Base-by-base conservation (phyloP, 2,329 filamentous ascomycete genomes). In the Aspergillus phoenicis region DNA sequence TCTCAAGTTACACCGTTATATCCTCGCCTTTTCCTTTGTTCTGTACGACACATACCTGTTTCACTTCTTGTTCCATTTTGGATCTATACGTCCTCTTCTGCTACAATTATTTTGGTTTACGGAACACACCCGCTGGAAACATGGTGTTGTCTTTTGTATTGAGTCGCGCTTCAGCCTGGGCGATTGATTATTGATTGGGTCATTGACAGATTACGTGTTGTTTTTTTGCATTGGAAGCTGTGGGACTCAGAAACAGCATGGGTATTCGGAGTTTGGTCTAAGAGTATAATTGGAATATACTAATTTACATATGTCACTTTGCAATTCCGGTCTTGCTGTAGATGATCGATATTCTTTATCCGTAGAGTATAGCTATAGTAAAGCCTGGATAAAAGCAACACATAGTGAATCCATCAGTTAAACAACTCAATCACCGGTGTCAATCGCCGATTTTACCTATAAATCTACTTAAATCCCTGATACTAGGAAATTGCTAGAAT, bases 201-300 rank as follows among this genome's bases (percentile, higher is more conserved):
- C 33, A 36, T 36, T 36, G 33, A 36, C 33, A 10, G 33, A 36
- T 36, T 15, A 36, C 33, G 33, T 36, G 33, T 17, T 51, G 47
- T 28, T 30, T 51, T n/a, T 51, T 33, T 61, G 59, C 60, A 62
- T 62, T 56, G 60, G 60, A 59, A 26, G 56, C 45, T 55, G 51
- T 38, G 7, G 28, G 17, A 30, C 22, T 13, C 26, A 51, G 10
- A 36, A 43, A 24, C 57, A 49, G 56, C 49, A 41, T 47, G 57
- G 56, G 48, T 47, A 51, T 41, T 39, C 38, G 43, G 47, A 51
- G 47, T 51, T 51, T 33, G 47, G 41, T 41, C 52, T 49, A 20
- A 41, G 48, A 39, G 57, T 57, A 57, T 22, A 52, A 17, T 51
- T 48, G 59, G 48, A 61, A 30, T 52, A 58, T 61, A 51, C 26